These are phyloP conservation scores for Sonneratia caseolaris DNA, from an alignment of 345 rosid species.

Conservation along the genomic window DNA sequence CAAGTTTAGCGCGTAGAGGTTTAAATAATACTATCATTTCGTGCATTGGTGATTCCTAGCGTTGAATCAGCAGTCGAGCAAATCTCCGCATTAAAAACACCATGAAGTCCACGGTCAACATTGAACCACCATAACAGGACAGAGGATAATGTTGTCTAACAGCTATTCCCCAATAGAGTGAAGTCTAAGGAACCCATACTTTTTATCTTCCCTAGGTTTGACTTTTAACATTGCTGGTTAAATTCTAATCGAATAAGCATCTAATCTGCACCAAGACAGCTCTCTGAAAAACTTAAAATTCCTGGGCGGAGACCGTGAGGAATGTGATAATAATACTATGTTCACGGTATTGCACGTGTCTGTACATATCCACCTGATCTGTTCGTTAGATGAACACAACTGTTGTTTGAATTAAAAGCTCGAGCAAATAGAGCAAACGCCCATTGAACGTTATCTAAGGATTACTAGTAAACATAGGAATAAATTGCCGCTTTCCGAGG, in stretches of 20 bases:
- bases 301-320: not conserved
- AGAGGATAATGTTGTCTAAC: not conserved
- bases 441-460: not conserved
- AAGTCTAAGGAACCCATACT: too few relatives aligned
- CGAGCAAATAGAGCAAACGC: not conserved
- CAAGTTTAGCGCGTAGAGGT: not conserved
- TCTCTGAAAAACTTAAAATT: not conserved
- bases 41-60: not conserved
- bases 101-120: not conserved
- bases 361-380: not conserved
- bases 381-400: not conserved
- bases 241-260: not conserved
- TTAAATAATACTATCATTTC: not conserved
- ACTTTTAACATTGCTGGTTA: too few relatives aligned
- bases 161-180: not conserved
- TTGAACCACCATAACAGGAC: not conserved
- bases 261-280: not conserved
- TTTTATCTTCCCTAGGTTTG: too few relatives aligned
- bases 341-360: not conserved
- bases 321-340: not conserved
- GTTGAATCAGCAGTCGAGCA: not conserved
- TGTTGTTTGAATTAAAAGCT: not conserved
- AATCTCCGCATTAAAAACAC: not conserved
- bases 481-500: not conserved
- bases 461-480: not conserved